Conservation (phyloP, 306 rosid genomes). For the Corylus avellana region DNA sequence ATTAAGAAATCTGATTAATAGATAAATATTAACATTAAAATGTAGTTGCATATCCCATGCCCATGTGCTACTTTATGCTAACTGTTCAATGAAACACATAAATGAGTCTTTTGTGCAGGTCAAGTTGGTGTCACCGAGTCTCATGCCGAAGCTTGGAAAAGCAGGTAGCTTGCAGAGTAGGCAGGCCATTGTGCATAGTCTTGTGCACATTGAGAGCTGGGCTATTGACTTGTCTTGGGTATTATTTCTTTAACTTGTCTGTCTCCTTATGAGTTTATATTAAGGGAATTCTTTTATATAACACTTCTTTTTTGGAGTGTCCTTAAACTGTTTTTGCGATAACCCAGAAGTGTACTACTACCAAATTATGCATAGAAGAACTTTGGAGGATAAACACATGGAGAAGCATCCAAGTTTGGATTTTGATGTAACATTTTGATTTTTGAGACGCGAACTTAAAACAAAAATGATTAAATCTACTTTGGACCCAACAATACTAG, state of each 20-base stretch:
- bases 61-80: background rate
- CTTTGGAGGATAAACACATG: background rate
- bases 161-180: slow-evolving; percentile 94
- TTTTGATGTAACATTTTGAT: too few relatives aligned
- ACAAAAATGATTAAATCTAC: too few relatives aligned
- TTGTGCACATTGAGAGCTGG: slow-evolving; percentile 90
- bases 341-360: background rate
- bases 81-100: slow-evolving; percentile 38
- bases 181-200: slow-evolving; percentile 82
- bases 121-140: slow-evolving; percentile 67
- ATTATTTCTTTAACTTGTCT: slow-evolving; percentile 9
- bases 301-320: background rate
- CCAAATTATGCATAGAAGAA: background rate
- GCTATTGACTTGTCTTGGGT: slow-evolving; percentile 95
- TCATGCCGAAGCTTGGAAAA: slow-evolving; percentile 93
- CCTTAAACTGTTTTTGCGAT: background rate
- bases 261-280: too few relatives aligned
- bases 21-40: too few relatives aligned
- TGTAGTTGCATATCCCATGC: background rate
- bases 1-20: too few relatives aligned
- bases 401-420: too few relatives aligned
- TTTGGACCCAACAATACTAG: too few relatives aligned
- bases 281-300: background rate
- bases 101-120: slow-evolving; percentile 41
- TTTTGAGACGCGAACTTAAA: too few relatives aligned